Base-by-base conservation (phyloP, 345 rosid species). In the Anacardium occidentale region DNA sequence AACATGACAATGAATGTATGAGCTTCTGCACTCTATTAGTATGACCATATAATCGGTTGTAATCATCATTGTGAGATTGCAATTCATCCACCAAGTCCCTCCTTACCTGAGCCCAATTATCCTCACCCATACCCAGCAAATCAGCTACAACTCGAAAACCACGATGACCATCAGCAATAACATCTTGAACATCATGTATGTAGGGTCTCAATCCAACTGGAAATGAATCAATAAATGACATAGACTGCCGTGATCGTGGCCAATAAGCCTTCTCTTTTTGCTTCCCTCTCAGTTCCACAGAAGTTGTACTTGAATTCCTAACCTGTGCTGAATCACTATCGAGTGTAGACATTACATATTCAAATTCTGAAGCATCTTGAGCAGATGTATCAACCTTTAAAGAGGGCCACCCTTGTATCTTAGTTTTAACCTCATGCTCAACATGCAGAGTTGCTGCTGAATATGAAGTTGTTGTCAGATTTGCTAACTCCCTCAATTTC, bases 71-170 rank as follows among this genome's bases (percentile, higher is more conserved):
- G 25, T 68, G 34, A 21, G 29, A 54, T 34, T 68, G 50, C 62
- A 68, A 32, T 62, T 68, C 72, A 13, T 68, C 62, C 50, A 37
- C 4, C 72, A 68, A 54, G 58, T 68, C 72, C 62, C 37, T 68
- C 14, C 60, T 54, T 2, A 68, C 62, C 25, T 68, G 72, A 54
- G 72, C 72, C 72, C 72, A 68, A 68, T 68, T 68, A 55, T 68
- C 50, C 72, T 68, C 62, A 40, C 72, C 72, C 32, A 68, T 68
- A 51, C 47, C 72, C 29, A 68, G 54, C 50, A 68, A 68, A 34
- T 68, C 72, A 32, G 72, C 72, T 32, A 68, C 62, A 2, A 40
- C 72, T 54, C 72, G 60, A 62, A 68, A 68, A 56, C 72, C 72
- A 54, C 62, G 20, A 40, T 53, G 72, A 17, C 15, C 51, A 55